phyloP scores from a whole-genome alignment of 2,329 filamentous ascomycete species.

The Tolypocladium amazonense region DNA sequence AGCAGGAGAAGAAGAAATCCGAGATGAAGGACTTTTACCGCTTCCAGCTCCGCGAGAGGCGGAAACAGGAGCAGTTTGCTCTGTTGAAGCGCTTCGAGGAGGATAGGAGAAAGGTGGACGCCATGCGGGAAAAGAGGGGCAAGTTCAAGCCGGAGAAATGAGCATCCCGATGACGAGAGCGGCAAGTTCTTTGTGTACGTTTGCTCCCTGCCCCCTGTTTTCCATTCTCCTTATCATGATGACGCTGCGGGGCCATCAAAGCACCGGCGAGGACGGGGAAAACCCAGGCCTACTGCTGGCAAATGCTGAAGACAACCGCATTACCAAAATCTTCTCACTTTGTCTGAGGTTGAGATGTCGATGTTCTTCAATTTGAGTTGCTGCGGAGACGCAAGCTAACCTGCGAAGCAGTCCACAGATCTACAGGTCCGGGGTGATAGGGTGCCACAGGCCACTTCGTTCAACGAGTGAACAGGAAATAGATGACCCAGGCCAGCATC shows the following conservation, averaged over 20 bases:
- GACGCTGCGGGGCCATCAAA: conserved; percentile 45
- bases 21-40: conserved; percentile 69
- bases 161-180: conserved; percentile 3
- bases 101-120: conserved; percentile 60
- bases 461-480: background rate
- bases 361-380: background rate
- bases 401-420: background rate
- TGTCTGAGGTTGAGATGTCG: conserved; percentile 34
- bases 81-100: conserved; percentile 64
- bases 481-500: background rate
- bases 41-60: conserved; percentile 70
- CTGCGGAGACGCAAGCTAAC: background rate
- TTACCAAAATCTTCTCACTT: conserved; percentile 53
- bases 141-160: conserved; percentile 45
- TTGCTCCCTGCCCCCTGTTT: background rate
- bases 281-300: conserved; percentile 14
- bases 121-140: conserved; percentile 58
- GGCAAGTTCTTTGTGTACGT: background rate
- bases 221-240: conserved; percentile 24
- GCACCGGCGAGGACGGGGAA: conserved; percentile 10
- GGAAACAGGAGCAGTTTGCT: conserved; percentile 62
- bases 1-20: conserved; percentile 49
- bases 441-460: background rate
- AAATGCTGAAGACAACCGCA: conserved; percentile 54
- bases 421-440: background rate